Conservation (phyloP, 2,329 filamentous ascomycete genomes). For the Stemphylium lycopersici region DNA sequence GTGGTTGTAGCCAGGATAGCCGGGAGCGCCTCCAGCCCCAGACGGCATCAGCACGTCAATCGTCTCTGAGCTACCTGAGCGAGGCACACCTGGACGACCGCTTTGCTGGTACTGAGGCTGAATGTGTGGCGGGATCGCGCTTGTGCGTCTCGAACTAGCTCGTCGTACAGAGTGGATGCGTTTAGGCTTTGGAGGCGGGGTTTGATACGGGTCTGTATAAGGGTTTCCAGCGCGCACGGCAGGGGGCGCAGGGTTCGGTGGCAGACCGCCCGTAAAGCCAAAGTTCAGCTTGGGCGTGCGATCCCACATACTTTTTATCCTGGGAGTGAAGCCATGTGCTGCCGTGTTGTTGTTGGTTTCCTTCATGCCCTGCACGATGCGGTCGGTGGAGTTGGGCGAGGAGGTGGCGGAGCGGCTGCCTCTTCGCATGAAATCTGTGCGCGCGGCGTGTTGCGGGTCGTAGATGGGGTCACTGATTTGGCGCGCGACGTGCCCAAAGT, state of each 20-base stretch:
- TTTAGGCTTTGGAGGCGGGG: constrained; percentile 35
- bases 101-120: constrained; percentile 5
- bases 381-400: constrained; percentile 35
- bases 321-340: constrained; percentile 36
- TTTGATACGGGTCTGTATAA: constrained; percentile 41
- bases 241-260: constrained; percentile 27
- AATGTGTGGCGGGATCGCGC: constrained; percentile 6
- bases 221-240: constrained; percentile 36
- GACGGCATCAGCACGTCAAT: constrained; percentile 52
- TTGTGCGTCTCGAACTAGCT: constrained; percentile 20
- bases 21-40: background rate
- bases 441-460: constrained; percentile 42
- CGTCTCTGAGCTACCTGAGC: constrained; percentile 51
- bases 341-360: constrained; percentile 16
- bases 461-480: constrained; percentile 50
- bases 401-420: constrained; percentile 32
- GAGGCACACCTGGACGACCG: constrained; percentile 2
- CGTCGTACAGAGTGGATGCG: constrained; percentile 27
- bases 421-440: constrained; percentile 47
- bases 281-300: constrained; percentile 43
- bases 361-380: constrained; percentile 31
- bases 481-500: constrained; percentile 47
- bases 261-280: constrained; percentile 30
- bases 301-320: constrained; percentile 46
- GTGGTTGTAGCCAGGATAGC: constrained; percentile 4